Evolutionary conservation across 2,329 filamentous ascomycete species (phyloP).

Genomic region (Hypoxylon sp.): DNA sequence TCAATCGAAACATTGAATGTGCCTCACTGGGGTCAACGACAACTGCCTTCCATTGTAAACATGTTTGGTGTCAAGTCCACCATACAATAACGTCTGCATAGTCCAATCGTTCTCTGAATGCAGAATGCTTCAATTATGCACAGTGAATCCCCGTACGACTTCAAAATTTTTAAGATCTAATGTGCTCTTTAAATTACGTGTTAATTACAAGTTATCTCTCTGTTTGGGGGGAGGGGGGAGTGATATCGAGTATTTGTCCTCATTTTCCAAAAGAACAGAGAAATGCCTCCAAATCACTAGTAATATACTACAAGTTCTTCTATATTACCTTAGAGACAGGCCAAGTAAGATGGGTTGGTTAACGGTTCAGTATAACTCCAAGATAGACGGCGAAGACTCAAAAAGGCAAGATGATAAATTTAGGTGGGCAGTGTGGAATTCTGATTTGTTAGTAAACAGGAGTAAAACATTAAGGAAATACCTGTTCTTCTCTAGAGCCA

Average conservation of each 20-base stretch:
- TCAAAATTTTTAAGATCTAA: neutral
- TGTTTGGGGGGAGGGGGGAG: neutral
- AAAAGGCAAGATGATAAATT: too few species aligned
- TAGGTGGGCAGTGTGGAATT: too few species aligned
- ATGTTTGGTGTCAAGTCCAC: neutral
- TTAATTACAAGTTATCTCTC: neutral
- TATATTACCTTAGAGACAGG: neutral
- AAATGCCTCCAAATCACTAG: too few species aligned
- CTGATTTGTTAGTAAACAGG: too few species aligned
- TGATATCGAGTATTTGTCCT: too few species aligned
- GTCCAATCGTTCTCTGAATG: neutral
- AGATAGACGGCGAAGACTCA: too few species aligned
- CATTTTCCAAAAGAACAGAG: too few species aligned
- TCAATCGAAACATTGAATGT: neutral
- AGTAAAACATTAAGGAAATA: too few species aligned
- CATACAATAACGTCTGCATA: neutral
- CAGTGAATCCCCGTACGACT: neutral
- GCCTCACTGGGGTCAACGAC: too few species aligned
- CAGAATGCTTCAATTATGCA: neutral
- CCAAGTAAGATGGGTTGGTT: neutral
- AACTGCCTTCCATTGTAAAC: too few species aligned
- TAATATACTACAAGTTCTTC: neutral
- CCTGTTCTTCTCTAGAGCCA: too few species aligned
- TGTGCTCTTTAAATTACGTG: neutral
- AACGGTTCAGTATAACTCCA: too few species aligned